These are phyloP conservation scores for Arachnomyces sp. DNA, from an alignment of 2,329 filamentous ascomycete species.

Conservation along the genomic window DNA sequence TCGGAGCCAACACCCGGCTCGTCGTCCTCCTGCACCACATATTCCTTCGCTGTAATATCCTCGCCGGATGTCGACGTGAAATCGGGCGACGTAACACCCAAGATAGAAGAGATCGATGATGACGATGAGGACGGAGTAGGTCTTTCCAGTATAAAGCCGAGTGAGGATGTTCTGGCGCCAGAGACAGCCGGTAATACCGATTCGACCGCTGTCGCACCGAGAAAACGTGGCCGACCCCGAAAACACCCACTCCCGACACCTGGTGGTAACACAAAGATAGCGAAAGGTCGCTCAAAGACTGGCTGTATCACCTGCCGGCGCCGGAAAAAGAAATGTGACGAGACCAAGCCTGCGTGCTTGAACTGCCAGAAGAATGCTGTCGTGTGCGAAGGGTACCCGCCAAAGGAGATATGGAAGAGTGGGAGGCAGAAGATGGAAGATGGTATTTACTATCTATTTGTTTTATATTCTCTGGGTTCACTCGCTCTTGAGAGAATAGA, in stretches of 20 bases:
- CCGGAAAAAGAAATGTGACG: conserved; percentile 54
- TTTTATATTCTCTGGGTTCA: conserved; percentile 3
- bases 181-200: conserved; percentile 19
- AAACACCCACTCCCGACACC: conserved; percentile 65
- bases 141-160: conserved; percentile 24
- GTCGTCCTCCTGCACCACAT: conserved; percentile 10
- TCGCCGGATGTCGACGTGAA: conserved; percentile 15
- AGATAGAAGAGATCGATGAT: conserved; percentile 49
- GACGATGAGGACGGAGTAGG: conserved; percentile 27
- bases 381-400: conserved; percentile 81
- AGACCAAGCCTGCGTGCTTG: conserved; percentile 43
- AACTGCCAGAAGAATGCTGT: conserved; percentile 94
- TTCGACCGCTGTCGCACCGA: conserved; percentile 22
- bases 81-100: conserved; percentile 39
- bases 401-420: conserved; percentile 80
- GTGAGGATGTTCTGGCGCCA: conserved; percentile 24
- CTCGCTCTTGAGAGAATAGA: neutral
- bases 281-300: conserved; percentile 61
- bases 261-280: conserved; percentile 57
- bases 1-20: conserved; percentile 15
- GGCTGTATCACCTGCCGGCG: conserved; percentile 54
- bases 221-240: conserved; percentile 70
- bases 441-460: conserved; percentile 28
- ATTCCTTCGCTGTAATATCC: conserved; percentile 20
- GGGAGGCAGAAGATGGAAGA: conserved; percentile 70